Base-by-base conservation (phyloP, 176 grass and related monocot species). In the Carex myosuroides region DNA sequence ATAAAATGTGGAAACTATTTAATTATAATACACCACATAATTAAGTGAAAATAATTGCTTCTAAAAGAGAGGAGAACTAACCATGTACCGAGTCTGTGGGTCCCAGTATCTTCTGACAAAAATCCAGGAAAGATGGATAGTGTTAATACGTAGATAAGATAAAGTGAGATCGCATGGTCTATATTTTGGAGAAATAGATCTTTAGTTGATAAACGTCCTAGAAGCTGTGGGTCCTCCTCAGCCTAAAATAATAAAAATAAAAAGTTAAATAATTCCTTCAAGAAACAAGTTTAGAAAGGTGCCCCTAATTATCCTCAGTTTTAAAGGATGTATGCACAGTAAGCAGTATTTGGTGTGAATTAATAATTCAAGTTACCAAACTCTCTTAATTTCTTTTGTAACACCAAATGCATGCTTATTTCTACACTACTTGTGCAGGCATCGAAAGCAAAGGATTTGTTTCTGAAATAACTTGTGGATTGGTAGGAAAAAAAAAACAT, bases 121-220 rank as follows among this genome's bases (percentile, higher is more conserved):
- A 93, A 97, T 50, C 91, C 94, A 1, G 91, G 94, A 61, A 97
- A 93, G 68, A 97, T 97, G 13, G 94, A 93, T 24, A 97, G 6
- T 7, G 87, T 93, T 80, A 97, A 72, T 33, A 87, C 67, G 74
- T 91, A 91, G 55, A 93, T 87, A 64, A 91, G 78, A 82, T 88
- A 93, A 41, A 91, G 8, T 24, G 87, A 91, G 16, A 90, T 30
- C 9, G 83, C 89, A 73, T 93, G 88, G 64, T 97, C 91, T 46
- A 88, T 85, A 42, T 93, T 97, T 68, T 90, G 42, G 26, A 89
- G 37, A 70, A 90, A 60, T 22, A 93, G 24, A 14, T 97, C 75
- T 18, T 77, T 93, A 59, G 39, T 90, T 70, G 57, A 93, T 83
- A 93, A 78, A 81, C 89, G 89, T 41, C 86, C 87, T 20, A 20